These are phyloP conservation scores for Colletotrichum sp. DNA, from an alignment of 2,329 filamentous ascomycete genomes.

Conservation along the genomic window DNA sequence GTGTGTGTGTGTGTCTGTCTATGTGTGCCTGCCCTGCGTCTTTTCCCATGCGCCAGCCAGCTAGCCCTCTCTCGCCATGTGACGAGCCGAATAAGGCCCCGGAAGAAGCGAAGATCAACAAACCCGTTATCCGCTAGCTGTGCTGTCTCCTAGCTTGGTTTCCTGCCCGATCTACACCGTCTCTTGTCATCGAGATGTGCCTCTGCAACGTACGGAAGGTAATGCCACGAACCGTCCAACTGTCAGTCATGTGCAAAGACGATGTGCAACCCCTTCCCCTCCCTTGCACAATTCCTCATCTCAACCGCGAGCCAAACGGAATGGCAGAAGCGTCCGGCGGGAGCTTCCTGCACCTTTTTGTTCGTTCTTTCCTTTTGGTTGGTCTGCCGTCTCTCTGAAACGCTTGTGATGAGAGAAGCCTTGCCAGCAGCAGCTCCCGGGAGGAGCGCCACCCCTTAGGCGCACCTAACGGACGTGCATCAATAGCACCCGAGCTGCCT, in stretches of 20 bases:
- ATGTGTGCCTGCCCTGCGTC: background rate
- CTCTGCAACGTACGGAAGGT: background rate
- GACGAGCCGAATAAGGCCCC: background rate
- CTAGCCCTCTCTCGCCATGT: slow-evolving; percentile 1
- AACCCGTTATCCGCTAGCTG: background rate
- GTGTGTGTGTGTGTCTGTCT: too few species aligned
- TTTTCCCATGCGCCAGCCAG: background rate
- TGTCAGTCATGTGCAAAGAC: background rate
- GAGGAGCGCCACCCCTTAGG: background rate
- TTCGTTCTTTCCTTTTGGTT: background rate
- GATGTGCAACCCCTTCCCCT: background rate
- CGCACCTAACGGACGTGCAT: background rate
- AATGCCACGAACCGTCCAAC: background rate
- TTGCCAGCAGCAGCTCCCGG: background rate
- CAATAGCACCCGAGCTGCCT: background rate
- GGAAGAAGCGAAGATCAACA: background rate
- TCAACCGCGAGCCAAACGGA: background rate
- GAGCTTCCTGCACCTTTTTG: background rate
- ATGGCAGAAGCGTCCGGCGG: background rate
- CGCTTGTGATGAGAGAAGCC: background rate
- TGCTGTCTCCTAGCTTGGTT: background rate
- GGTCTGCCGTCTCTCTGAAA: background rate
- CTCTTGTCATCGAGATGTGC: background rate
- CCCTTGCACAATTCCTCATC: background rate
- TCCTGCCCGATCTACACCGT: background rate